Evolutionary conservation across 1,139 yeast genomes (phyloP), one percentile per base, ranked within the genome.

Genomic region (Tardiomyces blankii): DNA sequence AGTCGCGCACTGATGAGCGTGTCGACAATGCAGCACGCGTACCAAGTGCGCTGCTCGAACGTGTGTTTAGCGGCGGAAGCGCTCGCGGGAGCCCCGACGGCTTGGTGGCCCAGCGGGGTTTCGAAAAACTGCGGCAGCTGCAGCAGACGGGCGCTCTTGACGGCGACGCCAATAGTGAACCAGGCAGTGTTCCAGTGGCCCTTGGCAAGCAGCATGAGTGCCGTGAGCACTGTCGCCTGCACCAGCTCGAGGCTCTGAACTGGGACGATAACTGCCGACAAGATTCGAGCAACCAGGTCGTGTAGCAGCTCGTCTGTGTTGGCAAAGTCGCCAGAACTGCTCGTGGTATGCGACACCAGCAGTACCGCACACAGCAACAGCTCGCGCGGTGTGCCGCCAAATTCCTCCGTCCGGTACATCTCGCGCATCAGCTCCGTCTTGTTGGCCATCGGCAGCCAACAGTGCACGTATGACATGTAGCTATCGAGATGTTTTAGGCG

Each of bases 361-460:
- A 35, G 39, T 2, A 25, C 19, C 35, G 43, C 41, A 40, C 48
- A n/a, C 42, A 38, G 16, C 14, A 50, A 25, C 44, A 43, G 39
- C 27, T 43, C 41, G 21, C 42, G 42, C 25, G 46, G 46, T 13
- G 42, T 33, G 25, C 43, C 49, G 19, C 35, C 21, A 39, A 38
- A 43, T n/a, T 49, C 41, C 16, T 48, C 48, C 33, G 40, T 39
- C 11, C 47, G 41, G 41, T 46, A 47, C 14, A 45, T 49, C 9
- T 40, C 32, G 12, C 46, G 48, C 16, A 46, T 44, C 30, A 52
- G 40, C 13, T 46, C 44, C 16, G 45, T 35, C 30, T 46, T 49
- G 47, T 51, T 50, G 16, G 52, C 49, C 51, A 54, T 54, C 13
- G 57, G 56, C 28, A 53, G 40, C 52, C 53, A 53, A 1, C 50